Conservation (phyloP, 805 yeast species). For the Jamesozyma piceae region DNA sequence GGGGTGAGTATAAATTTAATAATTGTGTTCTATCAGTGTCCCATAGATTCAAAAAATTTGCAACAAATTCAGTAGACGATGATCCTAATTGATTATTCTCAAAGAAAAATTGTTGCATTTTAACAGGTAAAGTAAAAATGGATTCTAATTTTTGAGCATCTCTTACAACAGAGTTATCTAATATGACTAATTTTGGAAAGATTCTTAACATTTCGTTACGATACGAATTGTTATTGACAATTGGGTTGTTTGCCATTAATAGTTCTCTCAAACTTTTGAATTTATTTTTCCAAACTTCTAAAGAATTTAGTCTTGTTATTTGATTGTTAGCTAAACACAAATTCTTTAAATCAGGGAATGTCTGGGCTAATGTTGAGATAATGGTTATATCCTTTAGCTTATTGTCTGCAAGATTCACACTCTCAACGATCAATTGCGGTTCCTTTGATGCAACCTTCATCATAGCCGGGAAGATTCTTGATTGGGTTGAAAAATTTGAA, state of each 20-base stretch:
- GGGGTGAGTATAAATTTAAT: slow-evolving; percentile 63
- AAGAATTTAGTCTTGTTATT: slow-evolving; percentile 44
- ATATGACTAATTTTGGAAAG: slow-evolving; percentile 72
- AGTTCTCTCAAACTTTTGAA: slow-evolving; percentile 66
- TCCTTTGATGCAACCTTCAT: slow-evolving; percentile 68
- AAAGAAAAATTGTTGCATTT: slow-evolving; percentile 60
- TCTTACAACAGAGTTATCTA: slow-evolving; percentile 72
- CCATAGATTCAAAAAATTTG: slow-evolving; percentile 72
- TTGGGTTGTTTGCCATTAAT: slow-evolving; percentile 70
- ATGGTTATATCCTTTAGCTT: slow-evolving; percentile 50
- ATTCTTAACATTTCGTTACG: slow-evolving; percentile 53
- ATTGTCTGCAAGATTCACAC: slow-evolving; percentile 60
- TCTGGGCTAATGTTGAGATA: slow-evolving; percentile 55
- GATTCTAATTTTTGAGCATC: slow-evolving; percentile 52
- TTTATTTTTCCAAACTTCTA: slow-evolving; percentile 73
- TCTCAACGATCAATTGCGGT: slow-evolving; percentile 41
- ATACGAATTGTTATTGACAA: slow-evolving; percentile 40
- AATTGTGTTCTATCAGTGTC: slow-evolving; percentile 68
- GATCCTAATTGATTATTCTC: slow-evolving; percentile 64
- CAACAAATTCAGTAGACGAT: slow-evolving; percentile 65
- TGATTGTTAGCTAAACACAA: slow-evolving; percentile 73
- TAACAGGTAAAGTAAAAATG: slow-evolving; percentile 48
- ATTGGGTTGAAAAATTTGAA: slow-evolving; percentile 46
- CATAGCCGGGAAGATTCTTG: slow-evolving; percentile 84
- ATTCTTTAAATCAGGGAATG: slow-evolving; percentile 70